A percentile compares a stretch with the other conserved stretches of the same genome.
phyloP scores from a whole-genome alignment of 2,329 filamentous ascomycete genomes.

The Talaromyces marneffei region DNA sequence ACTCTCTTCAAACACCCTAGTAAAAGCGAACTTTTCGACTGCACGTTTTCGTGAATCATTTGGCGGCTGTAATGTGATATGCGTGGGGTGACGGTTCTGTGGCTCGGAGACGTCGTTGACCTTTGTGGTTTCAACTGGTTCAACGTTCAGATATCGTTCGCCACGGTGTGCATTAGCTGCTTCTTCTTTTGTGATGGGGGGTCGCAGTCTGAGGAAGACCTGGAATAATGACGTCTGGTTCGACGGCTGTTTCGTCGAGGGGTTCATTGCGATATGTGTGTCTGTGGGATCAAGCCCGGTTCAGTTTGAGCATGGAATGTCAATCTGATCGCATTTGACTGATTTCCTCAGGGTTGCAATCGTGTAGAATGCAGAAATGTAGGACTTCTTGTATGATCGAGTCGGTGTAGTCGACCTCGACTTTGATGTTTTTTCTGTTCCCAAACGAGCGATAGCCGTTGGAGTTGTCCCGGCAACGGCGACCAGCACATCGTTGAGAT shows the following conservation, averaged over 20 bases:
- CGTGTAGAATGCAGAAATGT: background rate
- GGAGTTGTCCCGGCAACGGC: constrained; percentile 6
- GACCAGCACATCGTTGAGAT: background rate
- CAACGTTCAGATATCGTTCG: constrained; percentile 73
- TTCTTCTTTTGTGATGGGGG: constrained; percentile 46
- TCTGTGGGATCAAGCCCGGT: background rate
- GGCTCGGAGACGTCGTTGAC: constrained; percentile 31
- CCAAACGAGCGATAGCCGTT: background rate
- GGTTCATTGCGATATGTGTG: constrained; percentile 28
- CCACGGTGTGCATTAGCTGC: constrained; percentile 28
- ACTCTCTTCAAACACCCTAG: constrained; percentile 82
- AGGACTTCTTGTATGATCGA: background rate
- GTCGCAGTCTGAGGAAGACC: constrained; percentile 80
- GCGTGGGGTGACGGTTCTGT: constrained; percentile 46
- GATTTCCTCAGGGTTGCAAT: background rate
- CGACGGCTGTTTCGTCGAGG: constrained; percentile 39
- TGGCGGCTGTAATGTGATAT: constrained; percentile 73
- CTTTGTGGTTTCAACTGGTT: constrained; percentile 43
- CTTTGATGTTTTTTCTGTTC: constrained; percentile 2
- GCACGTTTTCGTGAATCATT: constrained; percentile 77
- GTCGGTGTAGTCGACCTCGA: background rate
- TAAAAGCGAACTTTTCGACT: constrained; percentile 91
- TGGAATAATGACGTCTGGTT: constrained; percentile 66
- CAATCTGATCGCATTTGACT: background rate
- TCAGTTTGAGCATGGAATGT: background rate